Conservation (phyloP, 176 grass and related monocot genomes). For the Leersia perrieri region DNA sequence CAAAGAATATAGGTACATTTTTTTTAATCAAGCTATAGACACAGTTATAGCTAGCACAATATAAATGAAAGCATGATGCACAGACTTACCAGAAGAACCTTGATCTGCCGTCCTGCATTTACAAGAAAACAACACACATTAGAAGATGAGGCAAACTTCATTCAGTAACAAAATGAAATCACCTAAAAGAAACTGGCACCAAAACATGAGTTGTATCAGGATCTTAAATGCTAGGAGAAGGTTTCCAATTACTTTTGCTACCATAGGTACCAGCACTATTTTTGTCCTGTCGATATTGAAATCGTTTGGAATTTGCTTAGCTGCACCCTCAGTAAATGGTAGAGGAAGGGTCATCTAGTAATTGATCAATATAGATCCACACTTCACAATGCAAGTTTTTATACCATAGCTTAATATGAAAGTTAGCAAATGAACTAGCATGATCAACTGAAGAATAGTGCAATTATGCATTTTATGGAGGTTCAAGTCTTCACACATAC, state of each 20-base stretch:
- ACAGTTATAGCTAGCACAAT: background rate
- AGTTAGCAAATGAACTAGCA: background rate
- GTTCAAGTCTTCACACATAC: background rate
- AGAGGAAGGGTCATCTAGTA: background rate
- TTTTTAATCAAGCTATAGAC: too few species aligned
- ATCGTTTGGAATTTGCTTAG: background rate
- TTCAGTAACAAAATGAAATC: constrained; percentile 13
- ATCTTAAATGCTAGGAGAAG: background rate
- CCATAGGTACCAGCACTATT: background rate
- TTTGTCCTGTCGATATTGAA: background rate
- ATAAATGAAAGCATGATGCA: constrained; percentile 4
- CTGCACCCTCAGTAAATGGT: background rate
- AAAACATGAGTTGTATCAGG: background rate
- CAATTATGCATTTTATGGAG: background rate
- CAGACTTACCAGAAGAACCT: constrained; percentile 66
- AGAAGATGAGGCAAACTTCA: constrained; percentile 3
- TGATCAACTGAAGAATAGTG: background rate
- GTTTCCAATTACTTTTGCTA: background rate
- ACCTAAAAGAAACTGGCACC: background rate
- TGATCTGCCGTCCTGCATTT: constrained; percentile 62
- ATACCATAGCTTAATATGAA: background rate
- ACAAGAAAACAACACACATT: constrained; percentile 28
- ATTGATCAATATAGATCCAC: background rate
- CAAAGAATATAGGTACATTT: too few species aligned
- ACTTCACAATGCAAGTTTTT: background rate